These are phyloP conservation scores for Coffea canephora DNA, from an alignment of 257 asterid species.

Conservation along the genomic window DNA sequence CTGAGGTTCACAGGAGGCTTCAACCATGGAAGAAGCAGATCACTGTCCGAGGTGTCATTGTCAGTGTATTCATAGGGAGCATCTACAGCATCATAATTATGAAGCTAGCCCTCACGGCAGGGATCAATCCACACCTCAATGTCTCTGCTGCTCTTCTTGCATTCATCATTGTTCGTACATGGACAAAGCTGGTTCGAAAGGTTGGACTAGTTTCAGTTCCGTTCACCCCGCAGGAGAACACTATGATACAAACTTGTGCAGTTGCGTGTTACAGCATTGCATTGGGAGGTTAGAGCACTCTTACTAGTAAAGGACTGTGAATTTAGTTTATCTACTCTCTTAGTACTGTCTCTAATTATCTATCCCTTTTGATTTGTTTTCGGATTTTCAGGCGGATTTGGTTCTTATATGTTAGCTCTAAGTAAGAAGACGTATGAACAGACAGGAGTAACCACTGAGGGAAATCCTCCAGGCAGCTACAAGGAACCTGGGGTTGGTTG, in stretches of 20 bases:
- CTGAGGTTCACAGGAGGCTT: conserved; percentile 26
- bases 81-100: conserved; percentile 66
- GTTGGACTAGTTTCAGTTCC: conserved; percentile 53
- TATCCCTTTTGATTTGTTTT: background rate
- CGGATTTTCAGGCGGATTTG: conserved; percentile 67
- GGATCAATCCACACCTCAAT: conserved; percentile 75
- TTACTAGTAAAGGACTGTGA: background rate
- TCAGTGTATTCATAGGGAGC: conserved; percentile 60
- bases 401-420: conserved; percentile 75
- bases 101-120: conserved; percentile 80
- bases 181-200: conserved; percentile 53
- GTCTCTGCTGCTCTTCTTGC: conserved; percentile 86
- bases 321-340: background rate
- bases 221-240: conserved; percentile 82
- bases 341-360: background rate
- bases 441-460: conserved; percentile 54
- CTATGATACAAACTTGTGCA: conserved; percentile 86
- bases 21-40: conserved; percentile 72
- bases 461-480: conserved; percentile 60
- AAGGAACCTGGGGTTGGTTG: conserved; percentile 82
- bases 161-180: conserved; percentile 45
- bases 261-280: conserved; percentile 91
- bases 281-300: conserved; percentile 49
- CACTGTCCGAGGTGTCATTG: conserved; percentile 54
- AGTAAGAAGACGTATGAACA: conserved; percentile 67